Evolutionary conservation across 805 yeast genomes (phyloP).

Genomic region (Lachancea dasiensis): DNA sequence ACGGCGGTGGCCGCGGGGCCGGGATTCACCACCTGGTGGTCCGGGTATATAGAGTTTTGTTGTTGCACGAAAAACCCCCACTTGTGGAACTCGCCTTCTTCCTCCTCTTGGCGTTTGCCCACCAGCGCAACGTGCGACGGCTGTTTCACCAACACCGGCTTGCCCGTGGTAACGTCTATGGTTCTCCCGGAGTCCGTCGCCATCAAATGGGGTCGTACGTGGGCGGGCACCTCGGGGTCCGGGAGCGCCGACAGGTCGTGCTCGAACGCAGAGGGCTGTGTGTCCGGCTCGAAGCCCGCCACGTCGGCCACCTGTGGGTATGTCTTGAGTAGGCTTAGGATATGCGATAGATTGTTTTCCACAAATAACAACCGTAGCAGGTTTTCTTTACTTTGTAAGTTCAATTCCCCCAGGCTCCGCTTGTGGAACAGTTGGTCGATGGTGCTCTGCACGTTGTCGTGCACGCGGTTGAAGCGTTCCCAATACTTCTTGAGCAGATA

Average conservation of each 20-base stretch:
- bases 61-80: slow-evolving; percentile 78
- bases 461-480: slow-evolving; percentile 35
- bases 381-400: slow-evolving; percentile 68
- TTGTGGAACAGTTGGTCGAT: slow-evolving; percentile 53
- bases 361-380: slow-evolving; percentile 61
- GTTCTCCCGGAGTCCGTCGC: slow-evolving; percentile 58
- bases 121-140: slow-evolving; percentile 57
- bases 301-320: slow-evolving; percentile 22
- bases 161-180: slow-evolving; percentile 64
- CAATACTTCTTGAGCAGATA: slow-evolving; percentile 37
- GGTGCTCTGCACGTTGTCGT: slow-evolving; percentile 39
- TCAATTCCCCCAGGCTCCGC: slow-evolving; percentile 48
- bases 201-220: slow-evolving; percentile 55
- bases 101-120: slow-evolving; percentile 77
- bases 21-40: slow-evolving; percentile 9
- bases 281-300: slow-evolving; percentile 8
- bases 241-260: slow-evolving; percentile 7
- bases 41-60: slow-evolving; percentile 38
- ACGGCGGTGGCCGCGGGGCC: too few relatives aligned
- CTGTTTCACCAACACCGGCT: slow-evolving; percentile 61
- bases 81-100: slow-evolving; percentile 87
- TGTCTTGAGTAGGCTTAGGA: slow-evolving; percentile 34
- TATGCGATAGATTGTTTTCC: slow-evolving; percentile 62
- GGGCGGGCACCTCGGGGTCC: slow-evolving; percentile 6
- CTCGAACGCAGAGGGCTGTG: slow-evolving; percentile 21